These are phyloP conservation scores for Mortierella sp. DNA, from an alignment of 371 early-diverging fungal genomes.

Conservation along the genomic window DNA sequence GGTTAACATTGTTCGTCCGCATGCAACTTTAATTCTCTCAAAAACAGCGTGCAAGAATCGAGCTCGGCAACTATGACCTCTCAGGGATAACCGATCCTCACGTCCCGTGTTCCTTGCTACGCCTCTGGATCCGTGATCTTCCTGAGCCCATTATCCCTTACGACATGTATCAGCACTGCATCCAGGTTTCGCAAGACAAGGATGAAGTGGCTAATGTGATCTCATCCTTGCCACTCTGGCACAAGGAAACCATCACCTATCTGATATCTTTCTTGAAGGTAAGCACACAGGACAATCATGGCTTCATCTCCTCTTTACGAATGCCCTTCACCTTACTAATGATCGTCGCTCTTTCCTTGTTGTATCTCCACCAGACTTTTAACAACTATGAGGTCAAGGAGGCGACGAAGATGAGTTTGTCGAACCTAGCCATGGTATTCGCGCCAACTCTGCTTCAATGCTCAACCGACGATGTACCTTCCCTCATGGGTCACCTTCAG, in stretches of 20 bases:
- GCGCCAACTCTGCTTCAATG: constrained; percentile 94
- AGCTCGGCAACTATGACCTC: constrained; percentile 82
- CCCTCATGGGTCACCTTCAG: constrained; percentile 51
- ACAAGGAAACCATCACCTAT: constrained; percentile 81
- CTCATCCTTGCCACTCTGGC: constrained; percentile 74
- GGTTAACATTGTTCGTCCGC: not conserved
- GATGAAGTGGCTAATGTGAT: constrained; percentile 70
- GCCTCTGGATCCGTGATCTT: constrained; percentile 94
- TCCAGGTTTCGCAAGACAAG: constrained; percentile 65
- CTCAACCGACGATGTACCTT: constrained; percentile 63
- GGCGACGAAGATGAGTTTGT: constrained; percentile 87
- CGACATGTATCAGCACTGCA: constrained; percentile 81
- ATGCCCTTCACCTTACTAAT: too few species aligned
- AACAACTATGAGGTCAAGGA: constrained; percentile 75
- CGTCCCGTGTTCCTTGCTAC: constrained; percentile 91
- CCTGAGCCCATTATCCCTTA: constrained; percentile 90
- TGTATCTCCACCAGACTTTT: too few species aligned
- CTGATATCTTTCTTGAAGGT: constrained; percentile 86
- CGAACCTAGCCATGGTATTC: constrained; percentile 97
- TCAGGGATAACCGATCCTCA: constrained; percentile 85
- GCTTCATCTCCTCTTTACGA: not conserved
- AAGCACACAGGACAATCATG: not conserved
- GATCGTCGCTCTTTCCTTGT: too few species aligned
- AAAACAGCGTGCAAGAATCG: constrained; percentile 76
- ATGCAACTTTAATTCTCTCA: not conserved